Base-by-base conservation (phyloP, 23 red algal species). In the Cyanidiococcus yangmingshanensis region DNA sequence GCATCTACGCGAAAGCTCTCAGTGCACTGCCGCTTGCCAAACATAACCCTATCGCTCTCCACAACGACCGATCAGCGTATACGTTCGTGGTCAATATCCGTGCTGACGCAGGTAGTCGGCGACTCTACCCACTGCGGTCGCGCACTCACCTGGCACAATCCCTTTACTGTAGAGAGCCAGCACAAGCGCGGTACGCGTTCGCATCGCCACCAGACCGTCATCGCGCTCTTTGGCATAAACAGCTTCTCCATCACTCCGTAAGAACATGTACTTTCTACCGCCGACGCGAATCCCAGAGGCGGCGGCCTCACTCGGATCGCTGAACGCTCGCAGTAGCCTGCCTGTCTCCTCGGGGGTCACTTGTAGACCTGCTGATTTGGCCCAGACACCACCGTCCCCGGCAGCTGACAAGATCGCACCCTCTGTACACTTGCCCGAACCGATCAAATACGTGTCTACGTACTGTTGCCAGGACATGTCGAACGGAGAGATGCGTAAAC, bases 391-490 rank as follows among this genome's bases (percentile, higher is more conserved):
- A n/a, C 78, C 78, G 32, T 81, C 57, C 3, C 68, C 68, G 32
- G 35, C 78, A 39, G 59, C 37, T 26, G 68, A 57, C 17, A 81
- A 29, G 57, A 67, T 51, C 18, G 34, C 31, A 2, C 57, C 39
- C 25, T 80, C 77, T 1, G 63, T 32, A 57, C 57, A 57, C 38
- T 71, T 59, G 38, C 59, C 78, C 0, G 78, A 81, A 57, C 78
- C 78, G 37, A 81, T 54, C 2, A 81, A 57, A 37, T 81, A 71
- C 37, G 59, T 67, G 51, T 81, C 78, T 16, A 81, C 78, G 59
- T 81, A 81, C 1, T 71, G 58, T 59, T 81, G 78, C 78, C 78
- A 81, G 39, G 78, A 81, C 78, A 81, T 81, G 78, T 17, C 26
- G 51, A 21, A 21, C n/a, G n/a, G n/a, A n/a, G n/a, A n/a, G n/a